Evolutionary conservation across 1,139 yeast genomes (phyloP).

Genomic region (Taphrina confusa): DNA sequence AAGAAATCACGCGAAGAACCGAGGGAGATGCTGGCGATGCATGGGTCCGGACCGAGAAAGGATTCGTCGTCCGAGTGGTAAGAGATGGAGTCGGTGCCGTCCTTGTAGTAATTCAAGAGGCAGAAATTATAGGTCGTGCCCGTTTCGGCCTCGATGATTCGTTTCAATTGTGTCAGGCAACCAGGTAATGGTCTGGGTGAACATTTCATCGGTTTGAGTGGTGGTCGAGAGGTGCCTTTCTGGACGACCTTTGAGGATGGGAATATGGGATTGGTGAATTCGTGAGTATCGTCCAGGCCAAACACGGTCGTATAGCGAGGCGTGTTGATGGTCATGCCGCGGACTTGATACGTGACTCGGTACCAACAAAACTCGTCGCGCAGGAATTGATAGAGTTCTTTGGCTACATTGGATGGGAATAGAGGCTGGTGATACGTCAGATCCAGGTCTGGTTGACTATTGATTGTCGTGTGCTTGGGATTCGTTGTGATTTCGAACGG

Average conservation of each 20-base stretch:
- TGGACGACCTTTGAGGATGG: slow-evolving; percentile 5
- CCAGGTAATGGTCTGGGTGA: slow-evolving; percentile 30
- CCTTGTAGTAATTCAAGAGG: slow-evolving; percentile 31
- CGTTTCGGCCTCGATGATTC: slow-evolving; percentile 7
- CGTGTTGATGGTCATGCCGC: slow-evolving; percentile 31
- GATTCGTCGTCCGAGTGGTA: slow-evolving; percentile 36
- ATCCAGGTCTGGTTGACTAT: neutral
- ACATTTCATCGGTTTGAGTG: slow-evolving; percentile 21
- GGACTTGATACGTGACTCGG: slow-evolving; percentile 31
- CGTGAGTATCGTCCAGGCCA: slow-evolving; percentile 32
- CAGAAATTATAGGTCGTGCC: slow-evolving; percentile 30
- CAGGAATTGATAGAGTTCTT: slow-evolving; percentile 20
- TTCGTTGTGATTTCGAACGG: slow-evolving; percentile 13
- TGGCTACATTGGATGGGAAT: slow-evolving; percentile 14
- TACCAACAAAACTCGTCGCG: slow-evolving; percentile 33
- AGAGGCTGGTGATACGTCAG: slow-evolving; percentile 18
- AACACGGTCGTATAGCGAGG: slow-evolving; percentile 34
- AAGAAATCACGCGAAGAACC: slow-evolving; percentile 27
- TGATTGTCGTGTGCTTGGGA: neutral
- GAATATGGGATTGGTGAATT: neutral
- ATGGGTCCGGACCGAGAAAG: slow-evolving; percentile 30
- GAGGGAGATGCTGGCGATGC: slow-evolving; percentile 28
- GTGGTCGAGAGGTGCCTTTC: slow-evolving; percentile 3
- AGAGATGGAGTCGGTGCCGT: slow-evolving; percentile 33
- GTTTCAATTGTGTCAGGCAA: slow-evolving; percentile 16